Conservation (phyloP, 805 yeast species). For the Candida lessepsii region DNA sequence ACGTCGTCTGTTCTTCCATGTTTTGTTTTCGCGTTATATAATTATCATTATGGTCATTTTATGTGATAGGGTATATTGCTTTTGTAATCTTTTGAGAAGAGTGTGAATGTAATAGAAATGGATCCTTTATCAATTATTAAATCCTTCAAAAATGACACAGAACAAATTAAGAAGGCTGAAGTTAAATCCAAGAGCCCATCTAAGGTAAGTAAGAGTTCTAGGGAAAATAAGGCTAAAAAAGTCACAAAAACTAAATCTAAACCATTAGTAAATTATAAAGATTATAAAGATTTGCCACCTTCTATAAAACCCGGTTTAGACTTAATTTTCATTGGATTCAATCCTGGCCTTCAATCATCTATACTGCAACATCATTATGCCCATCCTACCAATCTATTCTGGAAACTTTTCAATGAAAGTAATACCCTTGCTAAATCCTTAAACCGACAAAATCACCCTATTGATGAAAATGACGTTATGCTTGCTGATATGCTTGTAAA, state of each 20-base stretch:
- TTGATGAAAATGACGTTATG: slow-evolving; percentile 10
- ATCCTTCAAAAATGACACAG: slow-evolving; percentile 4
- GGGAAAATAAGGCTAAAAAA: no score
- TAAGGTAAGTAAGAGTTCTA: no score
- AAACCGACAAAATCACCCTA: not conserved
- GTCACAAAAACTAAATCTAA: not conserved
- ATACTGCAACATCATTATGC: slow-evolving; percentile 68
- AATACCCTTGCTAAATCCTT: slow-evolving; percentile 35
- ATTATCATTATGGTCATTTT: no score
- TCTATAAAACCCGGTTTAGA: slow-evolving; percentile 24
- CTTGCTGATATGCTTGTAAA: slow-evolving; percentile 16
- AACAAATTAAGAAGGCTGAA: not conserved
- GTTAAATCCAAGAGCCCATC: slow-evolving; percentile 1
- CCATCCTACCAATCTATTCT: slow-evolving; percentile 64
- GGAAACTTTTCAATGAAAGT: slow-evolving; percentile 60
- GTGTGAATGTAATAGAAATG: not conserved
- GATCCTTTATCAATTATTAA: slow-evolving; percentile 7
- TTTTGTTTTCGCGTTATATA: slow-evolving; percentile 1
- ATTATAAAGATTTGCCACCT: slow-evolving; percentile 21
- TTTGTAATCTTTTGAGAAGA: no score
- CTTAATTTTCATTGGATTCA: slow-evolving; percentile 65
- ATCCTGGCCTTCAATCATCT: slow-evolving; percentile 68
- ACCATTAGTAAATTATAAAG: not conserved
- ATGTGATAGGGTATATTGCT: no score
- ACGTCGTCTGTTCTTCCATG: slow-evolving; percentile 3